These are phyloP conservation scores for Paraphoma chrysanthemicola DNA, from an alignment of 2,329 filamentous ascomycete species.

Conservation along the genomic window DNA sequence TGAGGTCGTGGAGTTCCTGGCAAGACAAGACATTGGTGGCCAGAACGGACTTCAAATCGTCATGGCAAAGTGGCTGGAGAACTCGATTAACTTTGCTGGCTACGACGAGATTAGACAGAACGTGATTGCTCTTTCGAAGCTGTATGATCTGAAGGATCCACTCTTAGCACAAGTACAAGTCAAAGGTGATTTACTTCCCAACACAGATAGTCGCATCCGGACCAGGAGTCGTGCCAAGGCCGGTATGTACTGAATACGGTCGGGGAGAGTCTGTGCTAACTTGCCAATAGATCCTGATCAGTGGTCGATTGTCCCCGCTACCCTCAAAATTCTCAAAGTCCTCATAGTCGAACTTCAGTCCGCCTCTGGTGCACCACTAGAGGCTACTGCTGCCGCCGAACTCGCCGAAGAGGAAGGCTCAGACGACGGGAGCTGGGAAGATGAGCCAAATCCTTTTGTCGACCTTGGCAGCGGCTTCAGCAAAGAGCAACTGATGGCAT, in stretches of 20 bases:
- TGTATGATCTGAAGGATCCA: slow-evolving; percentile 85
- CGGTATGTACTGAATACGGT: slow-evolving; percentile 59
- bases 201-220: slow-evolving; percentile 80
- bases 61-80: slow-evolving; percentile 93
- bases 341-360: slow-evolving; percentile 90
- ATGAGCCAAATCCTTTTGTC: slow-evolving; percentile 73
- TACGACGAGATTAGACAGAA: slow-evolving; percentile 98
- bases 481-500: slow-evolving; percentile 78
- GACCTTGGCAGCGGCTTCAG: slow-evolving; percentile 70
- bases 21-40: slow-evolving; percentile 79
- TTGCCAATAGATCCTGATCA: slow-evolving; percentile 74
- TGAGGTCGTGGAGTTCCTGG: slow-evolving; percentile 91
- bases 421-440: slow-evolving; percentile 73
- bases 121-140: slow-evolving; percentile 89
- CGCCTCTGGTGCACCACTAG: slow-evolving; percentile 71
- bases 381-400: slow-evolving; percentile 66
- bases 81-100: slow-evolving; percentile 95
- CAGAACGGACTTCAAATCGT: slow-evolving; percentile 88
- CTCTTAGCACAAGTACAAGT: slow-evolving; percentile 81
- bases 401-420: slow-evolving; percentile 76
- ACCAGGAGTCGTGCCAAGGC: slow-evolving; percentile 88
- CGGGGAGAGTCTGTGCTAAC: neutral
- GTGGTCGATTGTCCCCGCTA: slow-evolving; percentile 85
- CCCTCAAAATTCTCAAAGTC: slow-evolving; percentile 95
- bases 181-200: slow-evolving; percentile 86